Percentiles rank a stretch among this genome's conserved stretches.
These are phyloP conservation scores for Cryphonectria nitschkei DNA, from an alignment of 2,329 filamentous ascomycete genomes.

Conservation along the genomic window DNA sequence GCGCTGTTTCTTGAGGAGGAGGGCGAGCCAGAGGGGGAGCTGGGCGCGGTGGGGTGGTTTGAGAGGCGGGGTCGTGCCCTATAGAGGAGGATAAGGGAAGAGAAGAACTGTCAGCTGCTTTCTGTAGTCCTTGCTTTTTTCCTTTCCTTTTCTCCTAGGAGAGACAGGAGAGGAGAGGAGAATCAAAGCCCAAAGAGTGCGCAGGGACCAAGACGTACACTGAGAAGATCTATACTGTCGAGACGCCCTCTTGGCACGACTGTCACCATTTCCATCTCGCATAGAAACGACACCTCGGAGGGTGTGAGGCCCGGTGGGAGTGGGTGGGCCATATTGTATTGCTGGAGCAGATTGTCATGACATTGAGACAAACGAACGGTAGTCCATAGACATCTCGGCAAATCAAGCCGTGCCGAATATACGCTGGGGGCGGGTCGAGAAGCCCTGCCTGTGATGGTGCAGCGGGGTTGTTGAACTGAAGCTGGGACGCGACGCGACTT, in stretches of 20 bases:
- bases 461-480: constrained; percentile 1
- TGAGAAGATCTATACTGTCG: constrained; percentile 81
- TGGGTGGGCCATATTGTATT: constrained; percentile 52
- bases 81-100: constrained; percentile 6
- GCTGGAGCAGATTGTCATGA: constrained; percentile 20
- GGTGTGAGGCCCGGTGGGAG: constrained; percentile 68
- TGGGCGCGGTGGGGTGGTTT: constrained; percentile 79
- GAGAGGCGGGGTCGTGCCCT: constrained; percentile 80
- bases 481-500: constrained; percentile 17
- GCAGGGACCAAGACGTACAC: constrained; percentile 62
- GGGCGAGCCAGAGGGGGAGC: constrained; percentile 90
- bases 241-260: constrained; percentile 89
- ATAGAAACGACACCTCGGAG: constrained; percentile 88
- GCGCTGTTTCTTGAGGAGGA: constrained; percentile 91
- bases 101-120: constrained; percentile 12
- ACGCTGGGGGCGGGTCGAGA: background rate
- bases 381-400: background rate
- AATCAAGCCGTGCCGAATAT: background rate
- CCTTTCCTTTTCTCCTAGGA: too few species aligned
- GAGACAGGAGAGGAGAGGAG: background rate
- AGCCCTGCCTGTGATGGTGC: background rate
- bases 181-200: background rate
- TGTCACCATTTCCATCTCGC: constrained; percentile 96
- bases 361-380: constrained; percentile 7
- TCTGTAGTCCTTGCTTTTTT: background rate